phyloP scores from a whole-genome alignment of 306 rosid species.

The Fagus crenata region DNA sequence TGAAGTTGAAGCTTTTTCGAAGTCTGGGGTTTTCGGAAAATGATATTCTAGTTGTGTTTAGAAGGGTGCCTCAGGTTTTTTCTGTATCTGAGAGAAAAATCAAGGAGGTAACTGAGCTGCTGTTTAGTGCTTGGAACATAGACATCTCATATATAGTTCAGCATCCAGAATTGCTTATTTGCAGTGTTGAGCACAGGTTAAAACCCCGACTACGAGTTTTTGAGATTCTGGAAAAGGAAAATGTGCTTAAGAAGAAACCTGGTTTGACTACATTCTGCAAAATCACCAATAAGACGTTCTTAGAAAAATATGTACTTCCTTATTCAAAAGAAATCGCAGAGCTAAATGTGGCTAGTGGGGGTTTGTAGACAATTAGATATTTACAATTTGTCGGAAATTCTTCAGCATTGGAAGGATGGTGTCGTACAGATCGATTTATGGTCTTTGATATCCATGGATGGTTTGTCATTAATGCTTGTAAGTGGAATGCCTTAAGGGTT shows the following conservation, averaged over 20 bases:
- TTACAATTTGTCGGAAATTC: neutral
- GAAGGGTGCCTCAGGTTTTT: slow-evolving; percentile 32
- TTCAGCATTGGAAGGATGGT: neutral
- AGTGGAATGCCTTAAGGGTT: too few species aligned
- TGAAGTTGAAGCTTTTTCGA: slow-evolving; percentile 33
- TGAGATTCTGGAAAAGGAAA: slow-evolving; percentile 24
- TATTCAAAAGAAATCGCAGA: slow-evolving; percentile 19
- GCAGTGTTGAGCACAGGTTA: slow-evolving; percentile 30
- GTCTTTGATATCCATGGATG: neutral
- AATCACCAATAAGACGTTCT: slow-evolving; percentile 16
- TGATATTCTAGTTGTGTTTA: slow-evolving; percentile 23
- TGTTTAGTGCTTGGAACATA: slow-evolving; percentile 20
- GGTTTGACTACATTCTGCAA: slow-evolving; percentile 22
- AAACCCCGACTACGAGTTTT: slow-evolving; percentile 32
- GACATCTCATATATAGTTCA: slow-evolving; percentile 26
- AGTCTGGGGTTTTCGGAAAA: slow-evolving; percentile 31
- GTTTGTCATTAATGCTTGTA: too few species aligned
- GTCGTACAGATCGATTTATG: neutral
- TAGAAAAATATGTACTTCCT: slow-evolving; percentile 26
- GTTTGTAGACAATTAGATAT: neutral
- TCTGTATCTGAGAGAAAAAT: slow-evolving; percentile 31
- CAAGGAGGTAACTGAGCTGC: slow-evolving; percentile 15
- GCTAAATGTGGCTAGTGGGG: neutral
- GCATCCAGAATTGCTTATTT: slow-evolving; percentile 31
- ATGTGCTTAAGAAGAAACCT: slow-evolving; percentile 10